phyloP scores from a whole-genome alignment of 495 filamentous ascomycete species.

The Aspergillus sclerotiicarbonarius region DNA sequence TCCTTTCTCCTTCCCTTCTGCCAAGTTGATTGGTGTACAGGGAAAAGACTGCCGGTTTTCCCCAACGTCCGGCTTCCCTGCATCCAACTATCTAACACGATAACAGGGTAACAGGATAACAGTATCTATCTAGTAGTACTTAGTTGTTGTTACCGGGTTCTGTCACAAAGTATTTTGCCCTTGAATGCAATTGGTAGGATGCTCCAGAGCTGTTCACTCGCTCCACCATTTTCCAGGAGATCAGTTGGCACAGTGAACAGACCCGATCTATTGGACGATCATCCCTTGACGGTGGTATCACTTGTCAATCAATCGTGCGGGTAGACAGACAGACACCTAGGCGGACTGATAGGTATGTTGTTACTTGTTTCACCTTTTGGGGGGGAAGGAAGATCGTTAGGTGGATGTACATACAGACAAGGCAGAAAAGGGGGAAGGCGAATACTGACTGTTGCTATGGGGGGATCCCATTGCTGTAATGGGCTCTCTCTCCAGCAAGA shows the following conservation, averaged over 20 bases:
- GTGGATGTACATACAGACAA: background rate
- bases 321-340: background rate
- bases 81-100: background rate
- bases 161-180: background rate
- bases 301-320: slow-evolving; percentile 18
- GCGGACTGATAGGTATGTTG: slow-evolving; percentile 3
- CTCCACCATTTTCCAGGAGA: slow-evolving; percentile 1
- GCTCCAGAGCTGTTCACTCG: background rate
- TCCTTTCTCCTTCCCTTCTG: background rate
- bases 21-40: no score
- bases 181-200: background rate
- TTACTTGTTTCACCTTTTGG: slow-evolving; percentile 20
- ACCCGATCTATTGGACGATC: slow-evolving; percentile 21
- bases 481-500: slow-evolving; percentile 2
- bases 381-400: background rate
- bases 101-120: no score
- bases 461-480: slow-evolving; percentile 9
- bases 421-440: slow-evolving; percentile 10
- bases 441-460: background rate
- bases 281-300: slow-evolving; percentile 15
- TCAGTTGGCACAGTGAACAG: slow-evolving; percentile 8
- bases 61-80: background rate
- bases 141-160: background rate
- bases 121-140: background rate
- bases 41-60: no score